Evolutionary conservation across 2,329 filamentous ascomycete species (phyloP).

Genomic region (Ampelomyces quisqualis): DNA sequence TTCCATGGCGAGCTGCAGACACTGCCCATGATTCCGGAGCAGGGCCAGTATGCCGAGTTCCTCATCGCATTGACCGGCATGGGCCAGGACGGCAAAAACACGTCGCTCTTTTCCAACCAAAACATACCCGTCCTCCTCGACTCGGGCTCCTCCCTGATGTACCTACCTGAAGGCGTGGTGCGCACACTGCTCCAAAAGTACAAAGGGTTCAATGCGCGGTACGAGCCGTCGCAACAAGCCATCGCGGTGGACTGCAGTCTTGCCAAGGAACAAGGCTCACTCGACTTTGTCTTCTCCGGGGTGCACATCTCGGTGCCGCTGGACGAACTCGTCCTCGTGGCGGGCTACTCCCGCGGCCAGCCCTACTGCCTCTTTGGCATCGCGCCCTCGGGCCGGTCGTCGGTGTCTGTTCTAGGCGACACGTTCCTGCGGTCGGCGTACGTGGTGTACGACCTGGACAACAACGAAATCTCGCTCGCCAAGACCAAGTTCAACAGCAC

Average conservation of each 20-base stretch:
- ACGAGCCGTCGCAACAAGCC: conserved; percentile 44
- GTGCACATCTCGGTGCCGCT: conserved; percentile 57
- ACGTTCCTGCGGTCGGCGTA: conserved; percentile 65
- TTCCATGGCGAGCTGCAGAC: conserved; percentile 64
- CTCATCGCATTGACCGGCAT: conserved; percentile 55
- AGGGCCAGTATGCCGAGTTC: conserved; percentile 54
- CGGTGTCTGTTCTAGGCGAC: conserved; percentile 58
- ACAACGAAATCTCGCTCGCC: conserved; percentile 62
- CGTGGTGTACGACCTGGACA: conserved; percentile 62
- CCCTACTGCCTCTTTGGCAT: conserved; percentile 53
- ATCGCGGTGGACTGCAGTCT: conserved; percentile 58
- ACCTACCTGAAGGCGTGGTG: conserved; percentile 64
- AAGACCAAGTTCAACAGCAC: conserved; percentile 63
- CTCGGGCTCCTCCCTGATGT: conserved; percentile 72
- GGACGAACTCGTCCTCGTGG: conserved; percentile 58
- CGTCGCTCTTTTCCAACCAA: conserved; percentile 47
- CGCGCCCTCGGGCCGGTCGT: conserved; percentile 51
- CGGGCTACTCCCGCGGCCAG: conserved; percentile 46
- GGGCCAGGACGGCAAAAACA: conserved; percentile 46
- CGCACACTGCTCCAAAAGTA: conserved; percentile 45
- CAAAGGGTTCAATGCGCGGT: conserved; percentile 44
- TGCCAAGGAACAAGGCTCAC: conserved; percentile 50
- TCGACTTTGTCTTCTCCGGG: conserved; percentile 60
- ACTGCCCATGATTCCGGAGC: conserved; percentile 58
- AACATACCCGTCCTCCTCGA: conserved; percentile 65